Evolutionary conservation across 768 basidiomycete genomes (phyloP).

Genomic region (Tylopilus intermedius): DNA sequence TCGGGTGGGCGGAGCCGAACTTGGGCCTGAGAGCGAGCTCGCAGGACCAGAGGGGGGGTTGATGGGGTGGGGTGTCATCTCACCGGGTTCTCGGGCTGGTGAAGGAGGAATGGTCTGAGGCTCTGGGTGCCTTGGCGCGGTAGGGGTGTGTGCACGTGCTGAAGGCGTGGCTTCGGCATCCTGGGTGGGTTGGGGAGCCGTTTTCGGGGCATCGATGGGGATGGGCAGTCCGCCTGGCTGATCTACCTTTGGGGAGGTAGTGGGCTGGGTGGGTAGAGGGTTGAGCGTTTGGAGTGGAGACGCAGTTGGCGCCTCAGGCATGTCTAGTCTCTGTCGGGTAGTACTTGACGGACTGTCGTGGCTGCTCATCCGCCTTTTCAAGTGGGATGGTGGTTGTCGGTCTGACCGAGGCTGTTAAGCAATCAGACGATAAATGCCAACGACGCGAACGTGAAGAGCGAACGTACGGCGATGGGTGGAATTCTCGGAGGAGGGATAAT

Average conservation of each 20-base stretch:
- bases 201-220: background rate
- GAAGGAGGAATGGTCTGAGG: background rate
- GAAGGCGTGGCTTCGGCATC: background rate
- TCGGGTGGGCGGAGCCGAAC: background rate
- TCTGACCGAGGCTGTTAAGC: slow-evolving; percentile 15
- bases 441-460: background rate
- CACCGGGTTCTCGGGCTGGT: slow-evolving; percentile 8
- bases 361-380: slow-evolving; percentile 14
- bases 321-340: slow-evolving; percentile 13
- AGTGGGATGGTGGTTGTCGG: slow-evolving; percentile 3
- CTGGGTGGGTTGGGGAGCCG: background rate
- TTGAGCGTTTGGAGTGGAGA: background rate
- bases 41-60: background rate
- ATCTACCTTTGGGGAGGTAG: slow-evolving; percentile 1
- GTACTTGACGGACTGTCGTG: background rate
- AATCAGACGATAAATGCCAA: background rate
- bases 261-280: background rate
- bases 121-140: background rate
- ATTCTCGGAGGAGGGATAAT: background rate
- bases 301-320: background rate
- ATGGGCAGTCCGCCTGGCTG: background rate
- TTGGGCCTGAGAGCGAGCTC: background rate
- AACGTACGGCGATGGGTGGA: slow-evolving; percentile 13
- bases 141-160: background rate
- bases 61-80: slow-evolving; percentile 1